A percentile compares a stretch with the other conserved stretches of the same genome.
Conservation (phyloP, 2,329 filamentous ascomycete genomes). For the Claviceps citrina region DNA sequence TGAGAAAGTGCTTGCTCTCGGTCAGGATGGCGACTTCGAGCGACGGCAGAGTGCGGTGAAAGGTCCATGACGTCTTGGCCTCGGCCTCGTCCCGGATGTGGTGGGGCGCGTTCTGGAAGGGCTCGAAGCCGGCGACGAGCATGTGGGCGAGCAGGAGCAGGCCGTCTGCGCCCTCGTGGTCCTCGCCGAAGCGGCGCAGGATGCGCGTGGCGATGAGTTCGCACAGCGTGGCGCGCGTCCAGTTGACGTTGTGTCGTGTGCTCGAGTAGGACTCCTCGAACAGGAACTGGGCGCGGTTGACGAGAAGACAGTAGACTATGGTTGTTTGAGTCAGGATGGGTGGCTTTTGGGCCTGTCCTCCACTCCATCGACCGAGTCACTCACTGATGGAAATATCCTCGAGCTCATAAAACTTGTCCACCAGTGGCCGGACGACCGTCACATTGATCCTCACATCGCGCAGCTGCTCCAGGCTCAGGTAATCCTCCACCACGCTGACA, state of each 20-base stretch:
- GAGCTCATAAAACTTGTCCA: constrained; percentile 68
- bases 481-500: constrained; percentile 45
- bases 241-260: constrained; percentile 69
- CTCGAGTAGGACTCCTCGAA: constrained; percentile 60
- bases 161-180: constrained; percentile 54
- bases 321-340: too few species aligned
- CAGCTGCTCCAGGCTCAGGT: constrained; percentile 57
- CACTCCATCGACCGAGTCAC: too few species aligned
- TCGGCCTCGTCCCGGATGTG: constrained; percentile 46
- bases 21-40: constrained; percentile 73
- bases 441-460: constrained; percentile 71
- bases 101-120: constrained; percentile 66
- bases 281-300: constrained; percentile 67
- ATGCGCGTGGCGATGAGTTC: constrained; percentile 69
- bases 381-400: constrained; percentile 64
- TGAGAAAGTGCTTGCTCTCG: constrained; percentile 64
- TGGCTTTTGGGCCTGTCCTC: too few species aligned
- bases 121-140: constrained; percentile 68
- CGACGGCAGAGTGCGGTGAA: constrained; percentile 51
- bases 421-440: constrained; percentile 61
- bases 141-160: constrained; percentile 63
- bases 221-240: constrained; percentile 62
- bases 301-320: constrained; percentile 67
- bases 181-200: constrained; percentile 62
- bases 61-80: constrained; percentile 30